phyloP scores from a whole-genome alignment of 176 grass and related monocot genomes.

The Ananas comosus region DNA sequence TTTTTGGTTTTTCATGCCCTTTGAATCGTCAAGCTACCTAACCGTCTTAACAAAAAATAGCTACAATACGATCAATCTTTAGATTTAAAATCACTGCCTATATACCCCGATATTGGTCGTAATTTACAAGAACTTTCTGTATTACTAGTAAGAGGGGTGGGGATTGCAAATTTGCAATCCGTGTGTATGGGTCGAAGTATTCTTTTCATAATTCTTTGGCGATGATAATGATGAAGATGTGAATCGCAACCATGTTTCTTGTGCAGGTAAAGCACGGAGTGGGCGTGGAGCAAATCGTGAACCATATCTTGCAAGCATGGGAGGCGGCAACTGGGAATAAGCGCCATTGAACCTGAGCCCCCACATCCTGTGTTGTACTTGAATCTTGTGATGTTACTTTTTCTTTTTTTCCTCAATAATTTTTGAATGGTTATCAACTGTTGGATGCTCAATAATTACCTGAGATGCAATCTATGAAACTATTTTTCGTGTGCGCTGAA shows the following conservation, averaged over 20 bases:
- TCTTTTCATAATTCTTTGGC: not conserved
- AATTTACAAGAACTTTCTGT: no score
- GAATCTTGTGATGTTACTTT: not conserved
- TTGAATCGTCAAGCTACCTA: not conserved
- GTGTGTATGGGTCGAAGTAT: not conserved
- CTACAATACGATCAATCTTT: no score
- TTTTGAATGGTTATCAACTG: not conserved
- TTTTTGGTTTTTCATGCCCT: not conserved
- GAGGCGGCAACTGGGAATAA: slow-evolving; percentile 56
- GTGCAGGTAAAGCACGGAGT: slow-evolving; percentile 82
- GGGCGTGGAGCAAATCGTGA: slow-evolving; percentile 66
- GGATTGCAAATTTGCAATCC: not conserved
- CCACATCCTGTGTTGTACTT: not conserved
- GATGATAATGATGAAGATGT: not conserved
- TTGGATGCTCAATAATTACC: not conserved
- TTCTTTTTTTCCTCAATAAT: not conserved
- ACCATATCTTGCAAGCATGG: slow-evolving; percentile 67
- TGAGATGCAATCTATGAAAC: not conserved
- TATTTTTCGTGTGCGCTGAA: not conserved
- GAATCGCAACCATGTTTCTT: not conserved
- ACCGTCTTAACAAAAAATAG: no score
- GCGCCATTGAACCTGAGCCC: slow-evolving; percentile 23
- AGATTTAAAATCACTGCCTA: no score
- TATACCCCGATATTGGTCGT: no score
- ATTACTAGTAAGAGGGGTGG: not conserved